Base-by-base conservation (phyloP, 1,284 basidiomycete genomes). In the Phellinidium pouzarii region DNA sequence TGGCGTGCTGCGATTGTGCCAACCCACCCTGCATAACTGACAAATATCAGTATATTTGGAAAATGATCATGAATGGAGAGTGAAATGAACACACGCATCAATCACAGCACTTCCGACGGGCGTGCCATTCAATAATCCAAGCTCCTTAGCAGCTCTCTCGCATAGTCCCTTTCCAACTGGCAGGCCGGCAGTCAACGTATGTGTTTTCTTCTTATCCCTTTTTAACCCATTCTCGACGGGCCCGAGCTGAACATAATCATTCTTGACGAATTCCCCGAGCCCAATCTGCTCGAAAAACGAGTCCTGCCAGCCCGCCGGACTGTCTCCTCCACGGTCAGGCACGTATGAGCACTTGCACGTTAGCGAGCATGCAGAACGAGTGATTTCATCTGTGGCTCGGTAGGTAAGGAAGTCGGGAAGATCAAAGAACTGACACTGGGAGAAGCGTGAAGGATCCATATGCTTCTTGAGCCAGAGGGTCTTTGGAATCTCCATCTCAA, bases 341-440 rank as follows among this genome's bases (percentile, higher is more conserved):
- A 99, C 85, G 67, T 87, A 99, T 1, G 91, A 92, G 70, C 90
- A 98, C 73, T 99, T 99, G 78, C 95, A 99, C 0, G 92, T 92
- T 41, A 98, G 73, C 1, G 94, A 97, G 71, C 95, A 98, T 66
- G 82, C 86, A 3, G 92, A 96, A 27, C 95, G 85, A 4, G 87
- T 87, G 59, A 75, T 74, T 56, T 82, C 77, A 20, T 48, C 52
- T 1, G 96, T 99, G 3, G 93, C 91, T 50, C 84, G 85, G 74
- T 94, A 99, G 0, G 95, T 96, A 51, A 99, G 79, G 72, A 86
- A 98, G 71, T 99, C 95, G 12, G 95, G 95, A 23, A 99, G 79
- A 69, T 99, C 96, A 68, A 96, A 99, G 74, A 99, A 95, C 68
- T 92, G 87, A 71, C 87, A 93, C 48, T 78, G 71, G 43, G 81